Evolutionary conservation across 805 yeast genomes (phyloP), one percentile per base, ranked within the genome.

Genomic region (Maudiozyma turicensis): DNA sequence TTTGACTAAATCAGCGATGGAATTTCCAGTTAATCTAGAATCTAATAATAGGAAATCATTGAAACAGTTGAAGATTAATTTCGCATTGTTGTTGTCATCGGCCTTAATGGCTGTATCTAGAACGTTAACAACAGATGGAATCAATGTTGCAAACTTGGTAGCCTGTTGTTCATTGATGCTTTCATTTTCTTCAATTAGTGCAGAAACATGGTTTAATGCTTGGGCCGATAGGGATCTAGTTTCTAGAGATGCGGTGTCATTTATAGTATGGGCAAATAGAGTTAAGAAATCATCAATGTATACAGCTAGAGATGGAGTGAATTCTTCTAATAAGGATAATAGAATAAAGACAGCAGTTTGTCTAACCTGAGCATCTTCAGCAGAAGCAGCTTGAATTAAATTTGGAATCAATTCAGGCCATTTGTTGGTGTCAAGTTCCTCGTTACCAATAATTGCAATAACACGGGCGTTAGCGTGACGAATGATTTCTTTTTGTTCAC

Each of bases 381-480:
- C 78, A 49, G 78, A 75, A 45, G 88, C 84, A 42, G 86, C 85
- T 49, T 74, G 70, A 49, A 85, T 81, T 60, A 93, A 74, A 47
- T 78, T 72, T 34, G 86, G 84, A 52, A 91, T 75, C 55, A 93
- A 75, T 40, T 80, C 82, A 5, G 82, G 77, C 98, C 98, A 93
- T 55, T 76, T 66, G 53, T 73, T 67, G 38, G 76, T 75, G 48
- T 80, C 81, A 54, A 89, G 72, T 65, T 91, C 98, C 48, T 73
- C 67, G 56, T 81, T 80, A 39, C 87, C 95, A 63, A 93, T 86
- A 43, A 89, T 82, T 31, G 96, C 82, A 58, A 93, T 81, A 50
- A 90, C 86, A 67, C 96, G 81, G 28, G 98, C 90, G 48, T 84
- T 76, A 20, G 95, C 81, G 70, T 93, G 98, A 68, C 96, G 81